Conservation (phyloP, 1,284 basidiomycete species). For the Boletus semigastroideus region DNA sequence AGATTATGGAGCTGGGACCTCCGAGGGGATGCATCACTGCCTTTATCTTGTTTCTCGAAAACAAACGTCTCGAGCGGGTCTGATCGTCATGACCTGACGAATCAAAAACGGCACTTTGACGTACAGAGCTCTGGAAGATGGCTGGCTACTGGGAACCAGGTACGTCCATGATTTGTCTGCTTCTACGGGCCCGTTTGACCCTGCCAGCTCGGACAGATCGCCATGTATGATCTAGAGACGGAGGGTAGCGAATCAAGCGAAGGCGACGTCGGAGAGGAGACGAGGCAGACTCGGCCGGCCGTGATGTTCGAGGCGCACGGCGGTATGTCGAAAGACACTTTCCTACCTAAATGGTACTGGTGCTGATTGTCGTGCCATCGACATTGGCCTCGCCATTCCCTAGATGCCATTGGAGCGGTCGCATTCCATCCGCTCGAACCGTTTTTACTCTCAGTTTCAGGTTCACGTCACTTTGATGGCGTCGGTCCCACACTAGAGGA, state of each 20-base stretch:
- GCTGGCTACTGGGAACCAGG: constrained; percentile 73
- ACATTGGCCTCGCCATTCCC: not conserved
- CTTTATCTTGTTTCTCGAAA: constrained; percentile 42
- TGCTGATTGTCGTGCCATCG: not conserved
- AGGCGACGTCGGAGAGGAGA: constrained; percentile 2
- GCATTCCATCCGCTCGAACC: constrained; percentile 60
- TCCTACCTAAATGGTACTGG: not conserved
- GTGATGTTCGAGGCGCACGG: constrained; percentile 19
- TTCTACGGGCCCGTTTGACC: not conserved
- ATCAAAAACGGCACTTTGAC: constrained; percentile 79
- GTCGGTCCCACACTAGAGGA: not conserved
- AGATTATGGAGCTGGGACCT: constrained; percentile 78
- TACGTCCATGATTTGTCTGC: constrained; percentile 29
- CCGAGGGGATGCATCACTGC: constrained; percentile 51
- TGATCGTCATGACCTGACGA: constrained; percentile 42
- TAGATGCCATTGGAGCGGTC: constrained; percentile 64
- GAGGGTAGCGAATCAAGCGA: constrained; percentile 4
- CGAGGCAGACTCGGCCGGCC: constrained; percentile 9
- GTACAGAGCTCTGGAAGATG: constrained; percentile 71
- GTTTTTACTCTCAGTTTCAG: constrained; percentile 56
- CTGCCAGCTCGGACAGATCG: constrained; percentile 41
- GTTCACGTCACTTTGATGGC: constrained; percentile 61
- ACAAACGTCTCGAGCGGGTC: not conserved
- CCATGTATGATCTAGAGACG: constrained; percentile 43
- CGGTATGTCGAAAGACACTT: constrained; percentile 13